Conservation (phyloP, 176 grass and related monocot species). For the Oryza brachyantha region DNA sequence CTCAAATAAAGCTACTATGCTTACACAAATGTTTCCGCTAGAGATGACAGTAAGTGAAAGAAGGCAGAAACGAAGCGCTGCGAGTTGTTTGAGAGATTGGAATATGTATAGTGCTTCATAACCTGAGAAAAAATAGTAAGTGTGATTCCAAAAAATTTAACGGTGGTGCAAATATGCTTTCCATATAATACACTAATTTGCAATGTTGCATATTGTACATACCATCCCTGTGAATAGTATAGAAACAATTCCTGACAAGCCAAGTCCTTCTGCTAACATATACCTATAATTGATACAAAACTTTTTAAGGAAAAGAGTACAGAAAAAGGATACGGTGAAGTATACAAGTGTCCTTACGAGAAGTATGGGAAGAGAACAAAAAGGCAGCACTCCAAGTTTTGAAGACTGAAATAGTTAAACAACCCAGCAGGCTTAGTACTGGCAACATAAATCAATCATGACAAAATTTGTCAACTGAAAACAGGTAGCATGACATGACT, state of each 20-base stretch:
- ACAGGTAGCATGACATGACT: conserved; percentile 36
- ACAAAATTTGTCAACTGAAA: neutral
- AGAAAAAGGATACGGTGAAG: neutral
- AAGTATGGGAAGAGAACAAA: conserved; percentile 99
- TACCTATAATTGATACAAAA: conserved; percentile 56
- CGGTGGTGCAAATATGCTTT: conserved; percentile 11
- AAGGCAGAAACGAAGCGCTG: conserved; percentile 88
- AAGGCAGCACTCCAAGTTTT: conserved; percentile 98
- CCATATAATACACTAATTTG: conserved; percentile 19
- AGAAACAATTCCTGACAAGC: conserved; percentile 96
- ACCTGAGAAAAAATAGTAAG: conserved; percentile 54
- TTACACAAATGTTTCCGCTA: conserved; percentile 99
- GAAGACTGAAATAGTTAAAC: conserved; percentile 63
- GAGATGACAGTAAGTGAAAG: conserved; percentile 93
- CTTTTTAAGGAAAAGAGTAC: conserved; percentile 24
- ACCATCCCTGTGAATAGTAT: conserved; percentile 99
- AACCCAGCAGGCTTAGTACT: conserved; percentile 26
- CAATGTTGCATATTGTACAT: conserved; percentile 40
- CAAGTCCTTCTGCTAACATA: conserved; percentile 99
- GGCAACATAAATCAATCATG: conserved; percentile 17
- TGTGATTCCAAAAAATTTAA: conserved; percentile 21
- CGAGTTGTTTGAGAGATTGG: conserved; percentile 95
- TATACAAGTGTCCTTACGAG: conserved; percentile 68
- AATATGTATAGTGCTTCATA: conserved; percentile 98
- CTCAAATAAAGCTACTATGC: conserved; percentile 13